Evolutionary conservation across 768 basidiomycete species (phyloP).

Genomic region (Mycena latifolia): DNA sequence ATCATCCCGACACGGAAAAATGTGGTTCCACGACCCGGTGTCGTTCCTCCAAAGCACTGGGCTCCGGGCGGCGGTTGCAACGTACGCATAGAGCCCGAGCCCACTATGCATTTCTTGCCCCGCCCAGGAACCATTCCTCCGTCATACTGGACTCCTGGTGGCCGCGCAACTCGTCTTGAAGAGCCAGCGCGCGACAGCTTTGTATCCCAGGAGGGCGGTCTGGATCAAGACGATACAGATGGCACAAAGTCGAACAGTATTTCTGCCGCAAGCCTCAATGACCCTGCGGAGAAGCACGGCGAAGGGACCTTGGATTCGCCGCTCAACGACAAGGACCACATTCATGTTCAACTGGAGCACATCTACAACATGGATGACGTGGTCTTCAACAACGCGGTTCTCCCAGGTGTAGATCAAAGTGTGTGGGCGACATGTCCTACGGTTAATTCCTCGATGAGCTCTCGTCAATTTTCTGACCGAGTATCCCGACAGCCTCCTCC

Average conservation of each 20-base stretch:
- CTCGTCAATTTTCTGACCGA: not conserved
- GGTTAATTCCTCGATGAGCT: constrained; percentile 5
- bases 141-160: constrained; percentile 14
- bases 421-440: constrained; percentile 29
- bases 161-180: constrained; percentile 17
- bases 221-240: constrained; percentile 18
- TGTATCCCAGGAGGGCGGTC: not conserved
- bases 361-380: constrained; percentile 20
- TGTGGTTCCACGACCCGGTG: not conserved
- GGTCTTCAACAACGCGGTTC: constrained; percentile 5
- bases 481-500: constrained; percentile 20
- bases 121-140: constrained; percentile 22
- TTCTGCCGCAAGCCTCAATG: constrained; percentile 12
- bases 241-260: constrained; percentile 10
- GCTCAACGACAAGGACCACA: constrained; percentile 3
- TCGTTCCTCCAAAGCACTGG: constrained; percentile 1
- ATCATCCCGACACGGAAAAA: constrained; percentile 13
- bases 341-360: constrained; percentile 22
- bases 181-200: not conserved
- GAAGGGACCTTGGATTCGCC: not conserved
- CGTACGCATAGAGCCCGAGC: constrained; percentile 19
- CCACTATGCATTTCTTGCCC: constrained; percentile 19
- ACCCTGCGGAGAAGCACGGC: not conserved
- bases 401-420: constrained; percentile 17
- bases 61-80: constrained; percentile 11